Percentiles rank a stretch among this genome's conserved stretches.
Conservation (phyloP, 805 yeast genomes). For the Metschnikowia lachancei region DNA sequence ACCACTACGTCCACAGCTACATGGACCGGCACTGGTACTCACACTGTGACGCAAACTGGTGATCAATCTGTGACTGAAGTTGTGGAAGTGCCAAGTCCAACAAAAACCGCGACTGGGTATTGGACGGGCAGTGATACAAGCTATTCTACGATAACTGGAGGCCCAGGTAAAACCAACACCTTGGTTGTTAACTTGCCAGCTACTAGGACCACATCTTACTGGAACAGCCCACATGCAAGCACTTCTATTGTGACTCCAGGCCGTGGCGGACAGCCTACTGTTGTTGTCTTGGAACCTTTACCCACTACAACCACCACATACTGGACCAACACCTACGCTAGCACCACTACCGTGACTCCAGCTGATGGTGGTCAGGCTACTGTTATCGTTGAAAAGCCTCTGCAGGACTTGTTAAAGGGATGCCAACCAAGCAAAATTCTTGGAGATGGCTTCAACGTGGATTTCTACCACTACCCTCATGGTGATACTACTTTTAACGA, state of each 20-base stretch:
- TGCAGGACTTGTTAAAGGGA: too few species aligned
- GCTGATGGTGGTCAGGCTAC: too few species aligned
- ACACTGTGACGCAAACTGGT: neutral
- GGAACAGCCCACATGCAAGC: neutral
- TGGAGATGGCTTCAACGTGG: too few species aligned
- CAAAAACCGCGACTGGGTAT: constrained; percentile 14
- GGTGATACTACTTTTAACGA: neutral
- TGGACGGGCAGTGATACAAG: constrained; percentile 14
- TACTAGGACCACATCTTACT: neutral
- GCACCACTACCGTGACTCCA: too few species aligned
- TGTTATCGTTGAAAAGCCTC: too few species aligned
- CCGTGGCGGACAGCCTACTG: constrained; percentile 9
- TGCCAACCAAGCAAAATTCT: too few species aligned
- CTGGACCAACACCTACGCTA: too few species aligned
- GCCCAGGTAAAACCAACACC: constrained; percentile 14
- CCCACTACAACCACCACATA: too few species aligned
- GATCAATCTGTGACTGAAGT: constrained; percentile 12
- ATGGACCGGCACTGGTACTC: constrained; percentile 4
- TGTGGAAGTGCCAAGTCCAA: constrained; percentile 18
- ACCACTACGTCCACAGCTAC: constrained; percentile 2
- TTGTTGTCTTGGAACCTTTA: too few species aligned
- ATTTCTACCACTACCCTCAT: constrained; percentile 8
- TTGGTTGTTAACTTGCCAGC: constrained; percentile 18
- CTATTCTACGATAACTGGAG: constrained; percentile 7
- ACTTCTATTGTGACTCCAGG: constrained; percentile 1